Percentiles rank a stretch among this genome's conserved stretches.
Evolutionary conservation across 2,329 filamentous ascomycete species (phyloP).

Genomic region (Pseudophaeomoniella oleicola): DNA sequence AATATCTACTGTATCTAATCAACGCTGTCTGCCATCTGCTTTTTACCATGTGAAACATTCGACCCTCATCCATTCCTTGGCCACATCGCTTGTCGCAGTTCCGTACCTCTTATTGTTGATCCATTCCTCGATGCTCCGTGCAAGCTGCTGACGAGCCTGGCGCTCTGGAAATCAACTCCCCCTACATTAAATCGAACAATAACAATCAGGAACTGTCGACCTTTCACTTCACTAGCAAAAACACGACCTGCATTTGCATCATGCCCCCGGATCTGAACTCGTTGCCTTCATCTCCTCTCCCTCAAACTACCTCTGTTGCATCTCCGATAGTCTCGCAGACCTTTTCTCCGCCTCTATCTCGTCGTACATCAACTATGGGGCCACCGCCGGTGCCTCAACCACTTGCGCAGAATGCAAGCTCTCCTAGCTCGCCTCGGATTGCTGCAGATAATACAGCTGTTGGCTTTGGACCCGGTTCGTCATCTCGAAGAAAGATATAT

Average conservation of each 20-base stretch:
- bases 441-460: conserved; percentile 20
- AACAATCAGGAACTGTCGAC: background rate
- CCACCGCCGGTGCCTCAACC: conserved; percentile 20
- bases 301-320: conserved; percentile 15
- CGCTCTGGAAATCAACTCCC: no score
- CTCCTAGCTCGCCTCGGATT: conserved; percentile 13
- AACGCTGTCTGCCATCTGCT: no score
- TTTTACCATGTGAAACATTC: no score
- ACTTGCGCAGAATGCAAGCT: conserved; percentile 7
- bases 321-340: conserved; percentile 9
- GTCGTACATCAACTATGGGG: conserved; percentile 34
- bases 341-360: conserved; percentile 25
- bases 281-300: conserved; percentile 20
- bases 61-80: no score
- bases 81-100: no score
- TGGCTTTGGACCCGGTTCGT: conserved; percentile 25
- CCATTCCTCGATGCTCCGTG: background rate
- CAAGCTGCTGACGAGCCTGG: background rate
- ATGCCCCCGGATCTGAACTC: conserved; percentile 38
- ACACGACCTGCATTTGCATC: background rate
- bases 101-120: background rate
- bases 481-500: background rate
- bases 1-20: no score
- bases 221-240: background rate
- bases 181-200: background rate